Base-by-base conservation (phyloP, 2,329 filamentous ascomycete genomes). In the Penicillium fuscoglaucum region DNA sequence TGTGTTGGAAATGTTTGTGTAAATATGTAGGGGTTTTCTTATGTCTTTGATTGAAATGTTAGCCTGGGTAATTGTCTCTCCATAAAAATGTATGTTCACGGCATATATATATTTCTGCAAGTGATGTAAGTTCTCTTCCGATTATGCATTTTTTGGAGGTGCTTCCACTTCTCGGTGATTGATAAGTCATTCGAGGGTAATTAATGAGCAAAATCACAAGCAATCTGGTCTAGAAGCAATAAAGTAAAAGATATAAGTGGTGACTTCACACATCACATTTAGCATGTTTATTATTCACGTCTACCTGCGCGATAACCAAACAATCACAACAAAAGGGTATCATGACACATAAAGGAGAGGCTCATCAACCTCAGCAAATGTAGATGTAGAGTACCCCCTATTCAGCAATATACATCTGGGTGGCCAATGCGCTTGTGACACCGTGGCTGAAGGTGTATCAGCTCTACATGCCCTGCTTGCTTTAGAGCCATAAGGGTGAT, bases 381-480 rank as follows among this genome's bases (percentile, higher is more conserved):
- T 13, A 39, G n/a, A 13, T 39, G 12, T 13, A n/a, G 39, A 37
- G 24, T 19, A n/a, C 6, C 6, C 8, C 10, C 15, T 39, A 45
- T 17, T 13, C 15, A 53, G 46, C 8, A 31, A 31, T n/a, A 17
- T 9, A 45, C 1, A 24, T 39, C 13, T 10, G 12, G 37, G 41
- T 39, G 48, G 47, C 31, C 40, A 57, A 33, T 52, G 48, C 47
- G n/a, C 40, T 26, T 57, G 54, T 57, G 21, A 52, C 31, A 57
- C 54, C 31, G 47, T 31, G 54, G 54, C 48, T 57, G 54, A 39
- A 31, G 17, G 24, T 44, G 17, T 51, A 57, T 57, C 47, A 57
- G 45, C 17, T 45, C 49, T 56, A 45, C 19, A 46, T 45, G 6
- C 13, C 21, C 43, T 46, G 29, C 24, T 46, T 52, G 48, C n/a